Conservation (phyloP, 202 grass and related monocot genomes). For the Saccharum hybrid region DNA sequence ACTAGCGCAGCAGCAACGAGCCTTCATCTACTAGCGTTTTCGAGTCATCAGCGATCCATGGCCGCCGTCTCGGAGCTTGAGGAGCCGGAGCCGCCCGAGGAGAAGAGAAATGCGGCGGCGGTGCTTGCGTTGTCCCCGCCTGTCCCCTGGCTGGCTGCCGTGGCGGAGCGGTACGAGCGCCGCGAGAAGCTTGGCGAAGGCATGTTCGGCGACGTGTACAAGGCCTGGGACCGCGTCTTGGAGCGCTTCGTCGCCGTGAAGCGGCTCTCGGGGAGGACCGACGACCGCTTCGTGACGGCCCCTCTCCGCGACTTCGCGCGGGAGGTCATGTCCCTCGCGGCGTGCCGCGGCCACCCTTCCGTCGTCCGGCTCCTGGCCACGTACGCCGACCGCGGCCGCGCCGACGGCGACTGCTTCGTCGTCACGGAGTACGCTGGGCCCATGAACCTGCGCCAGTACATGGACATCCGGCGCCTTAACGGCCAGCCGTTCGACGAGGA, state of each 20-base stretch:
- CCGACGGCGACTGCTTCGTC: background rate
- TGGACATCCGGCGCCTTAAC: background rate
- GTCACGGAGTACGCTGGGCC: conserved; percentile 20
- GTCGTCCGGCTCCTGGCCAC: background rate
- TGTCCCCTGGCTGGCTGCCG: background rate
- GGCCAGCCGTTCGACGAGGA: background rate
- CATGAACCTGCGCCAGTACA: background rate
- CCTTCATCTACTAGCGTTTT: too few species aligned
- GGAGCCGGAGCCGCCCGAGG: too few species aligned
- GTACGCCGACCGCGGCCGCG: background rate
- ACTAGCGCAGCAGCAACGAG: too few species aligned
- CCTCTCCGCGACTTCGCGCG: background rate
- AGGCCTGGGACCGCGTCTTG: background rate
- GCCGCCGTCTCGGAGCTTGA: too few species aligned
- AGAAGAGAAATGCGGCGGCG: too few species aligned
- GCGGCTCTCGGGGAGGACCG: background rate
- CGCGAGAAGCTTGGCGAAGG: background rate
- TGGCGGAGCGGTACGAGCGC: background rate
- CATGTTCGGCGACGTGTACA: background rate
- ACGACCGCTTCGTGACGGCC: background rate
- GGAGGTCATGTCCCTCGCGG: conserved; percentile 31
- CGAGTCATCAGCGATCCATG: too few species aligned
- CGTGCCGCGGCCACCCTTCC: conserved; percentile 18
- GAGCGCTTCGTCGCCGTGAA: background rate
- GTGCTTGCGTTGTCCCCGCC: too few species aligned